These are phyloP conservation scores for Thermochaetoides thermophila DNA, from an alignment of 495 filamentous ascomycete species.

Conservation along the genomic window DNA sequence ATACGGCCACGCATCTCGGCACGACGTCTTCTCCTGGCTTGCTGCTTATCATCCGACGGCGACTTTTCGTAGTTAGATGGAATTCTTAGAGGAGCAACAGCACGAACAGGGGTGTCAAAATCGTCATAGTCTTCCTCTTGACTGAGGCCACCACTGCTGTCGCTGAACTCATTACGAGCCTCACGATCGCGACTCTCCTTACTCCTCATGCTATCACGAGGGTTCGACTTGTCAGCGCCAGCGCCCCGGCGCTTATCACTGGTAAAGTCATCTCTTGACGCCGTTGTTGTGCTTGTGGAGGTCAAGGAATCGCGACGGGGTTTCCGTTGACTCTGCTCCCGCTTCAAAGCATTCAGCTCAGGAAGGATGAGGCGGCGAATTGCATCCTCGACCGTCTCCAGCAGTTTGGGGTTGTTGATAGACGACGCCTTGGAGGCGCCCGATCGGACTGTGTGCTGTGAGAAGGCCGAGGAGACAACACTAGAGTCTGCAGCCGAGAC, in stretches of 20 bases:
- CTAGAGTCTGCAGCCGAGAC: constrained; percentile 57
- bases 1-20: constrained; percentile 26
- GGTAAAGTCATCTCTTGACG: constrained; percentile 44
- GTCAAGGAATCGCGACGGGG: constrained; percentile 45
- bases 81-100: constrained; percentile 17
- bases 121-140: constrained; percentile 22
- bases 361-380: constrained; percentile 85
- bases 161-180: constrained; percentile 45
- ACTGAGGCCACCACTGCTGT: constrained; percentile 33
- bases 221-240: constrained; percentile 18
- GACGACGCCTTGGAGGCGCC: constrained; percentile 63
- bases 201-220: constrained; percentile 23
- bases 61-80: constrained; percentile 22
- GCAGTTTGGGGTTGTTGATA: constrained; percentile 87
- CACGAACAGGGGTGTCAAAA: constrained; percentile 28
- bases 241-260: constrained; percentile 30
- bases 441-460: constrained; percentile 60
- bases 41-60: constrained; percentile 32
- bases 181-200: constrained; percentile 32
- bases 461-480: constrained; percentile 55
- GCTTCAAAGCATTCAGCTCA: constrained; percentile 79
- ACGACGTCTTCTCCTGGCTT: constrained; percentile 28
- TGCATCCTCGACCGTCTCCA: constrained; percentile 91
- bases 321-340: constrained; percentile 57
- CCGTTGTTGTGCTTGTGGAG: constrained; percentile 39